phyloP scores from a whole-genome alignment of 345 rosid genomes.

The Melaleuca alternifolia region DNA sequence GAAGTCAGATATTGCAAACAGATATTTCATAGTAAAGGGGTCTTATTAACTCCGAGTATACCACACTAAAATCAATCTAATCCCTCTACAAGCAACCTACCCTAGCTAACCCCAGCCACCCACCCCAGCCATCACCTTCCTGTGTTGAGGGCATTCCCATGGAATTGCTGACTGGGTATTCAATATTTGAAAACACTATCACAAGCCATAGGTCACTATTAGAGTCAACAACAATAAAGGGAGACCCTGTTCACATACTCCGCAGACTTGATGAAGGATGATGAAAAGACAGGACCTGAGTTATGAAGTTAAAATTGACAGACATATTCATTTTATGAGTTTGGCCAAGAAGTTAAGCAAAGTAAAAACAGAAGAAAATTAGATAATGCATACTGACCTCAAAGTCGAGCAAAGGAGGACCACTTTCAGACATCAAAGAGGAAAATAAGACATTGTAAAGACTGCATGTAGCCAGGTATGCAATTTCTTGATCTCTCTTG shows the following conservation, averaged over 20 bases:
- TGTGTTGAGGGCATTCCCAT: neutral
- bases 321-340: neutral
- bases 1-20: neutral
- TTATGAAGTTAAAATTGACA: neutral
- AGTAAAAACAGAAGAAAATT: neutral
- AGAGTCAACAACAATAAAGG: neutral
- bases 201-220: neutral
- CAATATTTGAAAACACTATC: neutral
- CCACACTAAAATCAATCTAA: neutral
- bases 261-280: neutral
- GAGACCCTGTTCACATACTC: neutral
- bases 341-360: neutral
- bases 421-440: slow-evolving; percentile 74
- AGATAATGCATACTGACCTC: slow-evolving; percentile 43
- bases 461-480: slow-evolving; percentile 77
- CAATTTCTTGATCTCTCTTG: slow-evolving; percentile 73
- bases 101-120: neutral
- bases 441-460: slow-evolving; percentile 70
- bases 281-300: neutral
- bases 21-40: neutral
- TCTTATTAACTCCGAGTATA: neutral
- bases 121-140: neutral
- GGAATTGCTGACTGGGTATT: neutral
- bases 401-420: slow-evolving; percentile 96
- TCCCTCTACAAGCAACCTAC: neutral